A percentile compares a stretch with the other conserved stretches of the same genome.
These are phyloP conservation scores for Cladosporium sp. DNA, from an alignment of 2,329 filamentous ascomycete genomes.

Conservation along the genomic window DNA sequence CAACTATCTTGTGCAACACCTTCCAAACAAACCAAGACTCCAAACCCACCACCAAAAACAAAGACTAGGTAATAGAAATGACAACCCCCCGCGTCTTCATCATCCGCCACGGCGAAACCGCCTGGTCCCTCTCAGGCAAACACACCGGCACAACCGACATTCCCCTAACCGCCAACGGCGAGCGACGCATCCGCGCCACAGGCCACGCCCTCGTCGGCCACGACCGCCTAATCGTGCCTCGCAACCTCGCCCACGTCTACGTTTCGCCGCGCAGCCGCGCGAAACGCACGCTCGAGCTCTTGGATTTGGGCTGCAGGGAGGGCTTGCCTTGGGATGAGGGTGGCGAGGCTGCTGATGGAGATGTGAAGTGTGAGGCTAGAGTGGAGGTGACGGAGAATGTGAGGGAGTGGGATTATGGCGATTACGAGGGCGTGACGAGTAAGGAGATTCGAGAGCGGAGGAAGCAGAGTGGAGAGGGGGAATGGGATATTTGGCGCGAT, in stretches of 20 bases:
- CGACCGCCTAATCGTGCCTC: conserved; percentile 78
- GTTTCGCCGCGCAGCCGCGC: conserved; percentile 82
- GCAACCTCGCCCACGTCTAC: conserved; percentile 81
- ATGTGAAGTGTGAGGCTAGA: conserved; percentile 32
- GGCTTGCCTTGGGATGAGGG: conserved; percentile 61
- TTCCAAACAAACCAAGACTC: background rate
- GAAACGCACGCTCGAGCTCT: conserved; percentile 83
- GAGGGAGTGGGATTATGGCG: conserved; percentile 59
- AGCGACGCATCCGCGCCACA: conserved; percentile 53
- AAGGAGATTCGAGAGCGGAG: conserved; percentile 47
- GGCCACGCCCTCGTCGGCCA: conserved; percentile 78
- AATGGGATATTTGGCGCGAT: conserved; percentile 85
- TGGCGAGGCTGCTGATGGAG: conserved; percentile 23
- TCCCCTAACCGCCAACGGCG: conserved; percentile 73
- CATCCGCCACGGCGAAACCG: conserved; percentile 84
- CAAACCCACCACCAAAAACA: background rate
- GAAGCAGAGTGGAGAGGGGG: conserved; percentile 44
- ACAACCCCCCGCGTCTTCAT: conserved; percentile 49
- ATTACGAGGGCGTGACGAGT: conserved; percentile 55
- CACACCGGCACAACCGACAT: conserved; percentile 84
- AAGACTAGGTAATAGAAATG: conserved; percentile 21
- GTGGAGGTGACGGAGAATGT: conserved; percentile 49
- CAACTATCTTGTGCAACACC: too few species aligned
- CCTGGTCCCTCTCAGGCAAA: conserved; percentile 80
- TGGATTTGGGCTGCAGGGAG: conserved; percentile 63